Evolutionary conservation across 2,329 filamentous ascomycete genomes (phyloP).

Genomic region (Fusarium buharicum): DNA sequence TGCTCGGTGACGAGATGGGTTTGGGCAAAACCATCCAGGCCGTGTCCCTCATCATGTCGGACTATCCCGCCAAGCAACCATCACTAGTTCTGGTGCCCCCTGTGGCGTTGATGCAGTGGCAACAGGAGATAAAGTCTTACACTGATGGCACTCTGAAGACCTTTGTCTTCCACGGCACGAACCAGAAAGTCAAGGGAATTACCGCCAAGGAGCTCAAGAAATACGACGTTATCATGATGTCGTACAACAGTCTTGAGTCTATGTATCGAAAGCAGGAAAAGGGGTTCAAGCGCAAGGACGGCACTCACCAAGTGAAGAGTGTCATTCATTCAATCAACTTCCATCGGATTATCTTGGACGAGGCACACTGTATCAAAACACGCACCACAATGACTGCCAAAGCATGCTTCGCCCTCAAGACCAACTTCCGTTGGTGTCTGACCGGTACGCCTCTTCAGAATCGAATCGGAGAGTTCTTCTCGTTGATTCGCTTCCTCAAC

Average conservation of each 20-base stretch:
- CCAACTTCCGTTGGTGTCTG: conserved; percentile 93
- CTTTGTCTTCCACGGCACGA: conserved; percentile 89
- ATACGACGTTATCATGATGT: conserved; percentile 96
- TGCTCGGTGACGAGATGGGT: conserved; percentile 98
- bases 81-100: conserved; percentile 91
- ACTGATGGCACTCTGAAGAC: conserved; percentile 92
- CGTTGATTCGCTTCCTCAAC: conserved; percentile 89
- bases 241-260: conserved; percentile 91
- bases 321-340: conserved; percentile 87
- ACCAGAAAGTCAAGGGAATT: conserved; percentile 82
- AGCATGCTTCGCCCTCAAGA: conserved; percentile 91
- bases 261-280: conserved; percentile 93
- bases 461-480: conserved; percentile 97
- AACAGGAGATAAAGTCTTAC: conserved; percentile 79
- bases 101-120: conserved; percentile 96
- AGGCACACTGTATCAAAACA: conserved; percentile 94
- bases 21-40: conserved; percentile 99
- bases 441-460: conserved; percentile 97
- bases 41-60: conserved; percentile 97
- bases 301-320: conserved; percentile 81
- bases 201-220: conserved; percentile 78
- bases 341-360: conserved; percentile 92
- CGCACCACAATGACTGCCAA: conserved; percentile 91
- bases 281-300: conserved; percentile 83
- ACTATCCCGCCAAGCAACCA: conserved; percentile 85